Evolutionary conservation across 2,329 filamentous ascomycete genomes (phyloP), one percentile per base, ranked within the genome.

Genomic region (Paraphoma sp.): DNA sequence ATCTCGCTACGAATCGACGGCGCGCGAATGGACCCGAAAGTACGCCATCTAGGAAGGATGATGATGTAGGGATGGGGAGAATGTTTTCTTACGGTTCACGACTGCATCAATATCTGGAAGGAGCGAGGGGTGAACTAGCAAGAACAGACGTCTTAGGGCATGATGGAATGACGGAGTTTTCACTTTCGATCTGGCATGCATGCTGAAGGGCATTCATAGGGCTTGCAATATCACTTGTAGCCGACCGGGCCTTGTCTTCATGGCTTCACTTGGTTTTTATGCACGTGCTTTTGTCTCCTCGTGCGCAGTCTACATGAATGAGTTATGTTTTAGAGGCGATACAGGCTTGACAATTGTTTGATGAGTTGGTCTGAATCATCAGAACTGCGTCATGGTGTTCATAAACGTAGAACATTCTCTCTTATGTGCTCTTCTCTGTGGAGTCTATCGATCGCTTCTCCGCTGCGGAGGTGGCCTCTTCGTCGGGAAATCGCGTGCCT

Each of bases 1-100:
- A 71, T 88, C 91, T 72, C 87, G 93, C 79, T 99, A 99, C 81
- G 95, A 99, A 83, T 91, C 92, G 67, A 98, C 93, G 56, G 95
- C 95, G 60, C 86, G 94, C 71, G 95, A 99, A 83, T 99, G 95
- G 95, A 99, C 95, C 73, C 88, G 94, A 80, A 99, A 99, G 86
- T 98, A 98, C 79, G 95, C 95, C 76, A 95, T 98, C 81, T 98
- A 88, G 70, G 43, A 46, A 36, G 31, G 54, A 28, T 16, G 30
- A 11, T 6, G 14, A 44, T 54, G 52, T 53, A 53, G 58, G 54
- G 48, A n/a, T 57, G 51, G 51, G 56, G 59, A 41, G 59, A 58
- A 51, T 57, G 60, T 64, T 66, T 67, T 57, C 61, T 65, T 66
- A 64, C 62, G 66, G 60, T 67, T 67, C 62, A 67, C 54, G 57